A percentile compares a stretch with the other conserved stretches of the same genome.
phyloP scores from a whole-genome alignment of 2,329 filamentous ascomycete genomes.

The Scolecobasidium constrictum region DNA sequence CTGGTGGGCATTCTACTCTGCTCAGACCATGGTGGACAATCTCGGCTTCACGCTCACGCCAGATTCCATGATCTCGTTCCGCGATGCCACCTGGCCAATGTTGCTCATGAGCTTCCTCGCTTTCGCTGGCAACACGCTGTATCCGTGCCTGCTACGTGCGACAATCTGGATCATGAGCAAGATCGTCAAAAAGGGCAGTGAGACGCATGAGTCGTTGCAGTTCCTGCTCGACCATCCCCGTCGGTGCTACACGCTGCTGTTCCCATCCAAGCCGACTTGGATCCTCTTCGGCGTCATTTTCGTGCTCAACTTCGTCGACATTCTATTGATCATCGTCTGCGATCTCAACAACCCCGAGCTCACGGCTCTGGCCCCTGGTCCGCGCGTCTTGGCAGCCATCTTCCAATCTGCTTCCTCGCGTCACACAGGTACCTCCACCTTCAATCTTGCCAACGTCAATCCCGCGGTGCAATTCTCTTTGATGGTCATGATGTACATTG shows the following conservation, averaged over 20 bases:
- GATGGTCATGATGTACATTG: conserved; percentile 57
- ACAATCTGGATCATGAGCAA: conserved; percentile 47
- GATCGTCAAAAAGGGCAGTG: conserved; percentile 26
- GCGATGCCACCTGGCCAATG: conserved; percentile 33
- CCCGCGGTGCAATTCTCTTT: too few species aligned
- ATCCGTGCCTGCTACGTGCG: conserved; percentile 47
- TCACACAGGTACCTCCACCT: not conserved
- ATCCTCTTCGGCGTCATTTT: conserved; percentile 41
- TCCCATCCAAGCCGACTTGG: conserved; percentile 48
- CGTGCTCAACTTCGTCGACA: conserved; percentile 34
- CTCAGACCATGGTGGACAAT: conserved; percentile 59
- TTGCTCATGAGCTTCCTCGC: conserved; percentile 38
- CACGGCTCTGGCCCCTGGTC: not conserved
- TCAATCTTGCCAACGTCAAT: too few species aligned
- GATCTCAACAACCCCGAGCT: not conserved
- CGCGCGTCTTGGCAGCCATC: not conserved
- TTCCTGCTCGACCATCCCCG: conserved; percentile 54
- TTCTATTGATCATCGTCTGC: not conserved
- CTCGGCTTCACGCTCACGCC: conserved; percentile 58
- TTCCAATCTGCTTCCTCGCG: not conserved
- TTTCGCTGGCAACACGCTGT: conserved; percentile 44
- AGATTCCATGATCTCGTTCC: conserved; percentile 53
- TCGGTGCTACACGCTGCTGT: conserved; percentile 52
- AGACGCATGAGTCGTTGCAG: conserved; percentile 26
- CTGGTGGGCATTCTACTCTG: conserved; percentile 60